Evolutionary conservation across 2,329 filamentous ascomycete genomes (phyloP), one percentile per base, ranked within the genome.

Genomic region (Colletotrichum simmondsii): DNA sequence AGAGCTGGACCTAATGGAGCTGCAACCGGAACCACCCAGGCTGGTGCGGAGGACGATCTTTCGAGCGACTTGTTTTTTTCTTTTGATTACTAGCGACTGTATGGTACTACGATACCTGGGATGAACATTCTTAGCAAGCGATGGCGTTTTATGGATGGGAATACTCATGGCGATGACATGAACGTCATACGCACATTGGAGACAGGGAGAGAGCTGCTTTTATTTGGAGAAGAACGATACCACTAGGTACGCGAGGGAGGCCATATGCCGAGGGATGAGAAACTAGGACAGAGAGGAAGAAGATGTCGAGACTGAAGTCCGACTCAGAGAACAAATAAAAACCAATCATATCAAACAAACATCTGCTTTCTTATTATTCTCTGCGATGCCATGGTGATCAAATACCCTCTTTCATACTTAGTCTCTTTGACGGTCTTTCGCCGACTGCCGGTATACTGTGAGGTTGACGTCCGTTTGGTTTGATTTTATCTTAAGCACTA

Each of bases 21-120:
- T 65, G 71, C 71, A 60, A 60, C 42, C 28, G 35, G 60, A 7
- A 56, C 22, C 54, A 70, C 54, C 66, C 71, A 60, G 66, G 66
- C 49, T 61, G 56, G 66, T 56, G 66, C n/a, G 56, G 56, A 53
- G 14, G 14, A 54, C n/a, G 16, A 59, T 30, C 42, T 14, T 32
- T 32, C 6, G 35, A 63, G 28, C 61, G 35, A 53, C 28, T 24
- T 12, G n/a, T 8, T 28, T 54, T 63, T 46, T 24, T 12, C 22
- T 56, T 26, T 12, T 56, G 37, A 28, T 2, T 14, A 57, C 57
- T 64, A 69, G 65, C 65, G 65, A 60, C 42, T 26, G 56, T 28
- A 30, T 59, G 60, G 66, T 65, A 62, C 49, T 62, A 71, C 57
- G 61, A 73, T 73, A 57, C 49, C 66, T 54, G 61, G 61, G 49